Conservation (phyloP, 176 grass and related monocot species). For the Triticum dicoccoides region DNA sequence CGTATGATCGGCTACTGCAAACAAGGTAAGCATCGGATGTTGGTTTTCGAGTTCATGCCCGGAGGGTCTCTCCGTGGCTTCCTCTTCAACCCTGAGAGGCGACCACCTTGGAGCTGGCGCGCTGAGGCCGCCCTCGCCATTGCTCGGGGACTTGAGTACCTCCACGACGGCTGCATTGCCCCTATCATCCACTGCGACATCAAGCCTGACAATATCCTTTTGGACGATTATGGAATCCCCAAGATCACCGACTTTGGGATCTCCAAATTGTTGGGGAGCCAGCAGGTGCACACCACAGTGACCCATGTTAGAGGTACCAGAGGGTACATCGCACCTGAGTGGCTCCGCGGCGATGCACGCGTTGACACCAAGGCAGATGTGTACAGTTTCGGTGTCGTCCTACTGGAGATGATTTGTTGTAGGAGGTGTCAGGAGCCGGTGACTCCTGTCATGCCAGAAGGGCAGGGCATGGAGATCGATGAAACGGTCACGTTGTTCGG, state of each 20-base stretch:
- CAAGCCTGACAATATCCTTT: constrained; percentile 25
- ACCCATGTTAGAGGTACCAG: background rate
- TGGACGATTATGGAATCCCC: fast-evolving
- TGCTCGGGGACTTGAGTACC: constrained; percentile 4
- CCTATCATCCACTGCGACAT: constrained; percentile 32
- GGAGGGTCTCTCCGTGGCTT: background rate
- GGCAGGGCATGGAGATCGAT: background rate
- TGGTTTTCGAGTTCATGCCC: constrained; percentile 40
- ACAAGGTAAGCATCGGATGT: constrained; percentile 21
- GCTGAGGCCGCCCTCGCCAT: background rate
- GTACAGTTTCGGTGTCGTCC: constrained; percentile 73
- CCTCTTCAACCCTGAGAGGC: background rate
- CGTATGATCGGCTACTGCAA: constrained; percentile 37
- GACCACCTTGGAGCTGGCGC: background rate
- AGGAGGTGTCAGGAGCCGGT: constrained; percentile 5
- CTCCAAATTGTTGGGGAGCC: background rate
- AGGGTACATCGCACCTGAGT: background rate
- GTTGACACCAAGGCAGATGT: constrained; percentile 37
- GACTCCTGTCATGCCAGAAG: too few relatives aligned
- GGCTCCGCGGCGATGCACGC: background rate
- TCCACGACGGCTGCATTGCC: background rate
- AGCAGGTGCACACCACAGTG: background rate
- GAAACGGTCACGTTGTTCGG: constrained; percentile 26
- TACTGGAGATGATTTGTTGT: constrained; percentile 48
- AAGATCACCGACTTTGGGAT: constrained; percentile 30